Conservation (phyloP, 108 stramenopile species). For the Discostella pseudostelligera region DNA sequence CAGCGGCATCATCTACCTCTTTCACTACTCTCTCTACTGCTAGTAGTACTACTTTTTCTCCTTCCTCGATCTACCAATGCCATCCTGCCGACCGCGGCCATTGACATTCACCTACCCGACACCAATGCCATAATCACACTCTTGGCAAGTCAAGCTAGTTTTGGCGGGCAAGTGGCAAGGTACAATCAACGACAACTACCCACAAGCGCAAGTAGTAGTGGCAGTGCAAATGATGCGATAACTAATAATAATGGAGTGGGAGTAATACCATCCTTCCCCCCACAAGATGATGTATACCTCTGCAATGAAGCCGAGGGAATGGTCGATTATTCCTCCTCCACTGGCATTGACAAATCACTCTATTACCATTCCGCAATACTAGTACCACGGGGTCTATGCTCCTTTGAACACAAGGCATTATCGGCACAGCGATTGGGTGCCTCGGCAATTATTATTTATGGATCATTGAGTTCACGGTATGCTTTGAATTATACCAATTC, state of each 20-base stretch:
- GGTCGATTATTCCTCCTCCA: slow-evolving; percentile 8
- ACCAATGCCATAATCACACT: slow-evolving; percentile 34
- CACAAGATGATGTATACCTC: slow-evolving; percentile 33
- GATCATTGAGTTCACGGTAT: slow-evolving; percentile 43
- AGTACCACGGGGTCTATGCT: slow-evolving; percentile 51
- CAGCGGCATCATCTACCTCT: not conserved
- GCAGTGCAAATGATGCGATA: too few species aligned
- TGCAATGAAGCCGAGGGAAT: slow-evolving; percentile 37
- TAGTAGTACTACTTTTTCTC: not conserved
- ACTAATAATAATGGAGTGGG: slow-evolving; percentile 13
- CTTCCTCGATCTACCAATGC: slow-evolving; percentile 16
- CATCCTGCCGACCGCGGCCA: slow-evolving; percentile 54
- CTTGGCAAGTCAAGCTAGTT: slow-evolving; percentile 75
- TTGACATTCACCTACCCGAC: slow-evolving; percentile 31
- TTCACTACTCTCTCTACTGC: not conserved
- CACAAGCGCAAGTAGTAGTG: not conserved
- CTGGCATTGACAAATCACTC: not conserved
- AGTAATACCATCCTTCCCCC: slow-evolving; percentile 31
- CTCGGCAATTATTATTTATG: slow-evolving; percentile 45
- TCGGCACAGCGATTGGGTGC: slow-evolving; percentile 45
- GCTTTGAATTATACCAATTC: slow-evolving; percentile 32
- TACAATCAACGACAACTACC: slow-evolving; percentile 5
- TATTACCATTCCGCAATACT: slow-evolving; percentile 25
- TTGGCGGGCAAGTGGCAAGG: slow-evolving; percentile 36
- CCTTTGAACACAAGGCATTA: slow-evolving; percentile 50